Conservation (phyloP, 164 flowering plant species). For the Chimonanthus salicifolius region DNA sequence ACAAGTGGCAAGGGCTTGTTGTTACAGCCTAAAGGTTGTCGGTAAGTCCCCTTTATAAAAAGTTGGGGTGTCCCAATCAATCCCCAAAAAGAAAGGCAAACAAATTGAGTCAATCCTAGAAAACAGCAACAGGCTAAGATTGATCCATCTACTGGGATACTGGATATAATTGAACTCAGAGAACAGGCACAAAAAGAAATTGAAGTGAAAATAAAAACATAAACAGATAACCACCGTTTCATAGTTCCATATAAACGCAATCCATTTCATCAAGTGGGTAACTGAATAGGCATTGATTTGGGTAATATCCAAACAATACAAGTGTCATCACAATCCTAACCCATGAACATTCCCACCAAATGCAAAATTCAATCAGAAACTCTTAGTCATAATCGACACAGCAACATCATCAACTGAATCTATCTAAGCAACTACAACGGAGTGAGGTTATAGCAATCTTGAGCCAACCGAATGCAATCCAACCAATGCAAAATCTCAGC, state of each 20-base stretch:
- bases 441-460: slow-evolving; percentile 14
- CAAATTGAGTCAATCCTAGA: not conserved
- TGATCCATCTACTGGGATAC: not conserved
- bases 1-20: too few relatives aligned
- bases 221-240: not conserved
- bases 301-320: not conserved
- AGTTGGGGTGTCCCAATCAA: too few relatives aligned
- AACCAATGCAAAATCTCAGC: slow-evolving; percentile 74
- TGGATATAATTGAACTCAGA: too few relatives aligned
- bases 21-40: too few relatives aligned
- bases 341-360: not conserved
- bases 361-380: not conserved
- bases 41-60: too few relatives aligned
- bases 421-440: not conserved
- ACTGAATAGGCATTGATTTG: not conserved
- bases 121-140: not conserved
- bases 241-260: not conserved
- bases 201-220: not conserved
- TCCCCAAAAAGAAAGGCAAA: not conserved
- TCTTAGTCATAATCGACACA: not conserved
- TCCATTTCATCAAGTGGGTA: not conserved
- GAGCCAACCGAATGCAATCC: slow-evolving; percentile 57
- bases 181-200: not conserved
- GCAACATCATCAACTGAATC: not conserved
- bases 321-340: not conserved